Evolutionary conservation across 352 stramenopile species (phyloP), one percentile per base, ranked within the genome.

Genomic region (Phytophthora hibernalis): DNA sequence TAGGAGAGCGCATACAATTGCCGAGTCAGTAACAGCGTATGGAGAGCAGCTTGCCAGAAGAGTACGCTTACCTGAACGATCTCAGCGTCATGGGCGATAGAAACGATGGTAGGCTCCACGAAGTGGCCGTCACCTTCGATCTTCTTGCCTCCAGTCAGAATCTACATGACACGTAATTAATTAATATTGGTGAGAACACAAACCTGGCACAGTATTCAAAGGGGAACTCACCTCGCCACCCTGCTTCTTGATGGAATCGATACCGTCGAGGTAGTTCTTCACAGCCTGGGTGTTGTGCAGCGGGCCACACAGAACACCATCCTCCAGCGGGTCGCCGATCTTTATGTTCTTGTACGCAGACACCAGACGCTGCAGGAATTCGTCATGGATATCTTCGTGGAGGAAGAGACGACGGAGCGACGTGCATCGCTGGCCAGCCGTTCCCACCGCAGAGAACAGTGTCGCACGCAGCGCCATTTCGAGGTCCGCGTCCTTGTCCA

Each of bases 401-500:
- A 98, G 65, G 63, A 97, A 96, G 12, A 98, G 79, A 28, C 93
- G 90, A 40, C 93, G 91, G n/a, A 97, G 79, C 51, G 88, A 96
- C 35, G 93, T 98, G 81, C 93, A 98, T 18, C 93, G 88, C 75
- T 98, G 93, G 28, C 93, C 93, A 31, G 92, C 93, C 10, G 93
- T 98, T 48, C 93, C 93, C 7, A 97, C 93, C 20, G 93, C 91
- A 43, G 89, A 96, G 73, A 98, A 98, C 12, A 98, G 72, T 35
- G 83, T 96, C 5, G 86, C 91, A 22, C 91, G 85, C 30, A 98
- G 64, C 20, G 92, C 92, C 84, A 98, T 93, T 64, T 97, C 87
- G 18, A 97, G 65, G 60, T 98, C 90, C 11, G 93, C 93, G 56
- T 96, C 82, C 69, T 93, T 83, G 73, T 97, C 87, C n/a, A 98